Evolutionary conservation across 805 yeast genomes (phyloP).

Genomic region (Kuraishia ogatae): DNA sequence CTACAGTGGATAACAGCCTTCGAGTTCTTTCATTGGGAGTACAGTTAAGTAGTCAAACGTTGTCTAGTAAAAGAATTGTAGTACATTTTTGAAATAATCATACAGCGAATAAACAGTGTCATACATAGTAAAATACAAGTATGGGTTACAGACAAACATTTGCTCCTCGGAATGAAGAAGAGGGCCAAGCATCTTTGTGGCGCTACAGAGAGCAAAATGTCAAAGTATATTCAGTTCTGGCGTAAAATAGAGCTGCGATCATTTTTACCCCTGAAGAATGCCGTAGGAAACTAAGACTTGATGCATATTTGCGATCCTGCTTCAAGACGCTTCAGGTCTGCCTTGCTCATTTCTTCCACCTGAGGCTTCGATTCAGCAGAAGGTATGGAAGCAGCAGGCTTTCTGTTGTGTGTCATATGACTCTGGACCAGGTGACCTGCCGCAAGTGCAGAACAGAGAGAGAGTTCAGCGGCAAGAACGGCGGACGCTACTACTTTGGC

Average conservation of each 20-base stretch:
- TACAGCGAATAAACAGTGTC: not conserved
- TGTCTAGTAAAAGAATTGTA: not conserved
- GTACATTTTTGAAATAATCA: not conserved
- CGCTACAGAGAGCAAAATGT: not conserved
- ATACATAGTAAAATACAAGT: not conserved
- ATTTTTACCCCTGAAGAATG: not conserved
- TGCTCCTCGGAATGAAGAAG: not conserved
- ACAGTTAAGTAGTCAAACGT: not conserved
- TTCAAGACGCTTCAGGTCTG: constrained; percentile 40
- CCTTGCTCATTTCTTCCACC: constrained; percentile 15
- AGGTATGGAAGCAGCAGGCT: constrained; percentile 11
- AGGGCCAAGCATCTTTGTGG: not conserved
- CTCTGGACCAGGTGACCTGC: constrained; percentile 98
- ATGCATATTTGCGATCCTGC: constrained; percentile 76
- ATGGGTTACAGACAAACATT: not conserved
- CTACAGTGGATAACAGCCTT: no score
- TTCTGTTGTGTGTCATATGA: constrained; percentile 92
- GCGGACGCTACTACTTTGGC: constrained; percentile 91
- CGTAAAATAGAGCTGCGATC: not conserved
- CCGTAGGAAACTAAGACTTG: constrained; percentile 31
- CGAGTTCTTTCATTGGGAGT: no score
- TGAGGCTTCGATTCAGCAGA: constrained; percentile 19
- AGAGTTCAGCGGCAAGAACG: constrained; percentile 92
- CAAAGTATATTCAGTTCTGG: not conserved
- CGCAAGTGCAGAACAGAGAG: constrained; percentile 91